Evolutionary conservation across 2,329 filamentous ascomycete species (phyloP).

Genomic region (Colletotrichum sp.): DNA sequence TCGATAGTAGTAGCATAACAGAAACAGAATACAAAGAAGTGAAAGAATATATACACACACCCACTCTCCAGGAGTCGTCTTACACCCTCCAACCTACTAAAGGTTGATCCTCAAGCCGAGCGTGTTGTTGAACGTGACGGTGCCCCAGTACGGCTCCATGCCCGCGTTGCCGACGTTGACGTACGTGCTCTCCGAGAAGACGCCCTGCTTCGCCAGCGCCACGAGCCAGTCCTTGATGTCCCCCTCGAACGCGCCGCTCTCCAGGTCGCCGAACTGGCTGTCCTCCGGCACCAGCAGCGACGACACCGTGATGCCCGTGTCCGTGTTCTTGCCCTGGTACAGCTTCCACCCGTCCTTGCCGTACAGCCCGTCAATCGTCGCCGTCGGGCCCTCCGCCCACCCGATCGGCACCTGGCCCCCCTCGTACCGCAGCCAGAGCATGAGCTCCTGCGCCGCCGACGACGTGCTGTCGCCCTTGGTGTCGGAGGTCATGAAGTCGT

Average conservation of each 20-base stretch:
- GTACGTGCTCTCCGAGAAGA: conserved; percentile 38
- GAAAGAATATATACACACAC: not conserved
- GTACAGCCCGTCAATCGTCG: conserved; percentile 38
- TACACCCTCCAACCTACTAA: not conserved
- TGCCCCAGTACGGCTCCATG: conserved; percentile 26
- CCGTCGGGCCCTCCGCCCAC: conserved; percentile 34
- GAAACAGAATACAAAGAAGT: not conserved
- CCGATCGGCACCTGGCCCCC: conserved; percentile 48
- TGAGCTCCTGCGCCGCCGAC: conserved; percentile 40
- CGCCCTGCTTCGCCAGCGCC: conserved; percentile 37
- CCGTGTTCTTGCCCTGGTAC: conserved; percentile 43
- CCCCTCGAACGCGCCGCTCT: conserved; percentile 35
- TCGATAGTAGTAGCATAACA: not conserved
- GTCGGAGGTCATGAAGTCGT: conserved; percentile 48
- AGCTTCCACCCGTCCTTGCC: conserved; percentile 42
- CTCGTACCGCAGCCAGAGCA: conserved; percentile 50
- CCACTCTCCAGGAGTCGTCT: not conserved
- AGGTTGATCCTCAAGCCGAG: conserved; percentile 25
- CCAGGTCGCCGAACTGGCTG: conserved; percentile 32
- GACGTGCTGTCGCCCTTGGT: conserved; percentile 46
- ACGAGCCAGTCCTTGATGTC: conserved; percentile 46
- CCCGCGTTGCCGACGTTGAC: conserved; percentile 48
- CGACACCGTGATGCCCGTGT: conserved; percentile 45
- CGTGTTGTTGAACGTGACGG: conserved; percentile 25
- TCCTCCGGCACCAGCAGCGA: conserved; percentile 35